These are phyloP conservation scores for Sequoiadendron giganteum DNA, from an alignment of 75 land plant species.

Conservation along the genomic window DNA sequence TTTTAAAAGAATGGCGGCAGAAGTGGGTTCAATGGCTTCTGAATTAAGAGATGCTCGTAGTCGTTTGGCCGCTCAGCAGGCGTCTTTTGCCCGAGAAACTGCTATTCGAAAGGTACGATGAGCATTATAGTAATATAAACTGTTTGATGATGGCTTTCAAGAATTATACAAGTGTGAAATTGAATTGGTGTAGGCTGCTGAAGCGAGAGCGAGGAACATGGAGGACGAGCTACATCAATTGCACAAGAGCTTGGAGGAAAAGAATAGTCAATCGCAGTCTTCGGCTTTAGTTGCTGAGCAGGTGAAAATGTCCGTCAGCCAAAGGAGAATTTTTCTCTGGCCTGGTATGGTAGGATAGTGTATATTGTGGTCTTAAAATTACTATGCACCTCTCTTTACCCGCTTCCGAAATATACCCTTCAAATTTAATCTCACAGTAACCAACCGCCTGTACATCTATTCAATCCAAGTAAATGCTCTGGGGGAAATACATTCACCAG, in stretches of 20 bases:
- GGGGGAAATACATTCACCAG: neutral
- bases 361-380: neutral
- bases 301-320: slow-evolving; percentile 27
- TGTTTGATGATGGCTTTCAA: neutral
- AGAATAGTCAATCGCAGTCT: slow-evolving; percentile 29
- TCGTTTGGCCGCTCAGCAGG: slow-evolving; percentile 38
- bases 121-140: neutral
- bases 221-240: slow-evolving; percentile 40
- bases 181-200: slow-evolving; percentile 42
- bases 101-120: slow-evolving; percentile 39
- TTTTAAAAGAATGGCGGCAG: slow-evolving; percentile 33
- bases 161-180: neutral
- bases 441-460: neutral
- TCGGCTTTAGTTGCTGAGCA: slow-evolving; percentile 39
- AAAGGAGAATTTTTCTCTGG: neutral
- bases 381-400: neutral
- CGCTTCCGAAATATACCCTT: neutral
- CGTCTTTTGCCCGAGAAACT: slow-evolving; percentile 42
- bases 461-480: neutral
- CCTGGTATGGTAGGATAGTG: neutral
- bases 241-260: slow-evolving; percentile 51
- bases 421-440: neutral
- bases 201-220: slow-evolving; percentile 49
- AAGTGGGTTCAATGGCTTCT: slow-evolving; percentile 62
- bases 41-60: slow-evolving; percentile 62